Conservation (phyloP, 2,329 filamentous ascomycete species). For the Aspergillus felis region DNA sequence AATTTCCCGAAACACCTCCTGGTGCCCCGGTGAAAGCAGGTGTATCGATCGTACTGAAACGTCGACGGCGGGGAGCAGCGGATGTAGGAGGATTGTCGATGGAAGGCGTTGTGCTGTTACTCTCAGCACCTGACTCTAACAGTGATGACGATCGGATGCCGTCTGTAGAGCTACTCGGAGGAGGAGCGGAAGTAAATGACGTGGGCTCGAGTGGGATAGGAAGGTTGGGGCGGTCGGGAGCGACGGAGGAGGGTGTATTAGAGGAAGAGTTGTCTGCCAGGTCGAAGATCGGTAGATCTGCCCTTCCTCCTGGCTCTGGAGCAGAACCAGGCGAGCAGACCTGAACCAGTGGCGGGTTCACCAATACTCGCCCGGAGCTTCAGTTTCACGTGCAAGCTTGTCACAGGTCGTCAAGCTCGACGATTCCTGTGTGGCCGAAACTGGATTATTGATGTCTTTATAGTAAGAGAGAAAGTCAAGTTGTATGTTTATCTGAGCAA, state of each 20-base stretch:
- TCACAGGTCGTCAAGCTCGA: slow-evolving; percentile 1
- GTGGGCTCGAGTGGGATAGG: slow-evolving; percentile 51
- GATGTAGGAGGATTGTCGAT: slow-evolving; percentile 11
- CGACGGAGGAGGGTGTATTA: slow-evolving; percentile 56
- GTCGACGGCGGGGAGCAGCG: slow-evolving; percentile 26
- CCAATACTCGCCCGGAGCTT: slow-evolving; percentile 24
- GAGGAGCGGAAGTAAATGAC: slow-evolving; percentile 41
- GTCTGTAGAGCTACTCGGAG: slow-evolving; percentile 15
- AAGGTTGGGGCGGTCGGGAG: slow-evolving; percentile 63
- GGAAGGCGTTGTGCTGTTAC: slow-evolving; percentile 9
- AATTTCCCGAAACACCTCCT: slow-evolving; percentile 19
- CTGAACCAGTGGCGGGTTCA: slow-evolving; percentile 28
- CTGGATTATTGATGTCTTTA: not conserved
- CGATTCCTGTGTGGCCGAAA: not conserved
- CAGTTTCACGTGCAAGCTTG: slow-evolving; percentile 12
- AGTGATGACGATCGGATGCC: slow-evolving; percentile 20
- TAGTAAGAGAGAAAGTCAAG: not conserved
- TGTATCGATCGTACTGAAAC: slow-evolving; percentile 27
- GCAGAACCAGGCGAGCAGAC: slow-evolving; percentile 45
- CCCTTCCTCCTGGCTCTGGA: slow-evolving; percentile 40
- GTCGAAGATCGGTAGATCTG: slow-evolving; percentile 54
- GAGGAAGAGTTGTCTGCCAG: slow-evolving; percentile 67
- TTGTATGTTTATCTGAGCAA: not conserved
- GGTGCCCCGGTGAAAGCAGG: slow-evolving; percentile 17
- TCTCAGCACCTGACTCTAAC: slow-evolving; percentile 9